These are phyloP conservation scores for Pleomassaria siparia DNA, from an alignment of 2,329 filamentous ascomycete genomes.

Conservation along the genomic window DNA sequence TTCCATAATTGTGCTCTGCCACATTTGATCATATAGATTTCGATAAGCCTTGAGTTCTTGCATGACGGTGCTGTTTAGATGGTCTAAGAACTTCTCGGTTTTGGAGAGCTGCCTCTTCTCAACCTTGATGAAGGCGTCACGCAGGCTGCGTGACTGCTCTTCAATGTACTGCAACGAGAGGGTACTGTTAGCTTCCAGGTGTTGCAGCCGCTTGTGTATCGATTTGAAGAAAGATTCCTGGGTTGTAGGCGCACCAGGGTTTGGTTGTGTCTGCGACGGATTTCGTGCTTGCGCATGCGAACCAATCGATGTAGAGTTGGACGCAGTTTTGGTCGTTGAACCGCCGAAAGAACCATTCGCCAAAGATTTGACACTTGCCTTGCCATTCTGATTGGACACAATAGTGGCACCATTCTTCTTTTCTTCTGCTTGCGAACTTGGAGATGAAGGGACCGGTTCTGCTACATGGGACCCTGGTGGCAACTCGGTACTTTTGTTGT, in stretches of 20 bases:
- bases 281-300: conserved; percentile 19
- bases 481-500: not conserved
- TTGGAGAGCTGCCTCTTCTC: conserved; percentile 87
- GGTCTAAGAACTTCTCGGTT: conserved; percentile 76
- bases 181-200: conserved; percentile 89
- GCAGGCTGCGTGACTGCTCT: conserved; percentile 86
- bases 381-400: conserved; percentile 10
- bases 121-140: conserved; percentile 81
- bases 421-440: conserved; percentile 6
- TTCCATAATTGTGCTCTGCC: conserved; percentile 92
- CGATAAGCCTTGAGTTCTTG: conserved; percentile 63
- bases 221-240: conserved; percentile 99
- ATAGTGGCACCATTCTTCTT: conserved; percentile 8
- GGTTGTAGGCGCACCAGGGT: conserved; percentile 71
- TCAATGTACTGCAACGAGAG: conserved; percentile 95
- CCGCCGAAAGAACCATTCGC: conserved; percentile 10
- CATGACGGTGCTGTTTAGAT: conserved; percentile 84
- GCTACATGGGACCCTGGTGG: not conserved
- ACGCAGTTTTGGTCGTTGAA: conserved; percentile 14
- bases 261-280: conserved; percentile 50
- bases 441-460: conserved; percentile 4
- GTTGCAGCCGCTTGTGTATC: conserved; percentile 86
- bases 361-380: conserved; percentile 8
- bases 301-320: conserved; percentile 21
- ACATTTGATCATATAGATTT: conserved; percentile 90